Evolutionary conservation across 1,284 basidiomycete species (phyloP).

Genomic region (Rhodotorula sp.): DNA sequence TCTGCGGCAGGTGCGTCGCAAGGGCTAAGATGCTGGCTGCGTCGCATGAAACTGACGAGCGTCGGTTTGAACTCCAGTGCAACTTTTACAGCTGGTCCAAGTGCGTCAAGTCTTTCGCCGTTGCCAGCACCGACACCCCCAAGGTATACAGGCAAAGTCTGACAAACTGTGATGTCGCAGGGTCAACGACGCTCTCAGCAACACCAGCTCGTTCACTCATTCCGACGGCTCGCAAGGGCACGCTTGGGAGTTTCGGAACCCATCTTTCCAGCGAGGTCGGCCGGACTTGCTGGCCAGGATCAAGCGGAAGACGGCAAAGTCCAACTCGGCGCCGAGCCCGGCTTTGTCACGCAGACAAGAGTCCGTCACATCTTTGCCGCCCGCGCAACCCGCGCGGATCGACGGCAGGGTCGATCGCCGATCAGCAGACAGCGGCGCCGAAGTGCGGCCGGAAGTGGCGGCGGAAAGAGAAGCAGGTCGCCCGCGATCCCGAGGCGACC

Average conservation of each 20-base stretch:
- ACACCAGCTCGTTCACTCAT: constrained; percentile 13
- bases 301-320: constrained; percentile 49
- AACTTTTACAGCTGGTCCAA: constrained; percentile 48
- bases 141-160: not conserved
- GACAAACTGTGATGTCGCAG: constrained; percentile 15
- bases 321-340: not conserved
- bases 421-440: not conserved
- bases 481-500: not conserved
- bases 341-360: constrained; percentile 1
- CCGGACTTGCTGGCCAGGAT: constrained; percentile 50
- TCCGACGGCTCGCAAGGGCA: constrained; percentile 38
- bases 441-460: not conserved
- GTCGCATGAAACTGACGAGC: constrained; percentile 13
- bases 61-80: constrained; percentile 7
- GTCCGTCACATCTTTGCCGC: not conserved
- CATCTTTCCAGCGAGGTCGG: constrained; percentile 50
- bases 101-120: constrained; percentile 22
- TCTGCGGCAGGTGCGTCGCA: constrained; percentile 43
- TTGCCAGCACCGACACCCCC: too few relatives aligned
- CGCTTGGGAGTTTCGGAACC: constrained; percentile 54
- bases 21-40: constrained; percentile 39
- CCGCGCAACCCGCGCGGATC: not conserved
- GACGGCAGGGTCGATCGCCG: not conserved
- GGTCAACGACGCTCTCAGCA: constrained; percentile 50
- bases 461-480: not conserved